Base-by-base conservation (phyloP, 305 asterid species). In the Salvia sclarea region DNA sequence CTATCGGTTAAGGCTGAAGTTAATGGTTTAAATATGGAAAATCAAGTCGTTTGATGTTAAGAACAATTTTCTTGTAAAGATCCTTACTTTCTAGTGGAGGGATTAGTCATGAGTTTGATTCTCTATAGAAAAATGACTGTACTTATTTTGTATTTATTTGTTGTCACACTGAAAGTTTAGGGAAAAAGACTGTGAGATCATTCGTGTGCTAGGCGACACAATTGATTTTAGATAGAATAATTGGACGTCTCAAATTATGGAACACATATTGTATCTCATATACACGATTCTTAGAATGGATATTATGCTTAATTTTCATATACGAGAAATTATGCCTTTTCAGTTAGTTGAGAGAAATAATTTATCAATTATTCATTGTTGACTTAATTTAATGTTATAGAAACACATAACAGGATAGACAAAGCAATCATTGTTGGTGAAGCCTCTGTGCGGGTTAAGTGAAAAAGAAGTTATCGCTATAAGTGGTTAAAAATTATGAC, bases 401-500 rank as follows among this genome's bases (percentile, higher is more conserved):
- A 25, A 30, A 66, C 33, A 25, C 45, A 30, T 45, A 69, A 69
- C 38, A 20, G n/a, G 44, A 33, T 48, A 40, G 45, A 48, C n/a
- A 6, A 16, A 8, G 17, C 16, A 49, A 6, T 31, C 2, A n/a
- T 48, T 48, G 14, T 13, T 58, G 61, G 53, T 25, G 22, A 58
- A 58, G 69, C 62, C 69, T 66, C 54, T 53, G 30, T 66, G 41
- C 21, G 35, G 43, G 72, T 9, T 16, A 24, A 43, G 61, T 48
- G 18, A 25, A 31, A 71, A 14, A 6, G 43, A 71, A 28, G n/a
- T 57, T 13, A 40, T 58, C 69, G 37, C 28, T n/a, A 14, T 49
- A 30, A 16, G 48, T 56, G 48, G 37, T 53, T 30, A 50, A 6
- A 30, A 64, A 37, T n/a, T n/a, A 22, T 57, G 45, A 52, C n/a